These are phyloP conservation scores for Nectriaceae sp. DNA, from an alignment of 2,329 filamentous ascomycete species.

Conservation along the genomic window DNA sequence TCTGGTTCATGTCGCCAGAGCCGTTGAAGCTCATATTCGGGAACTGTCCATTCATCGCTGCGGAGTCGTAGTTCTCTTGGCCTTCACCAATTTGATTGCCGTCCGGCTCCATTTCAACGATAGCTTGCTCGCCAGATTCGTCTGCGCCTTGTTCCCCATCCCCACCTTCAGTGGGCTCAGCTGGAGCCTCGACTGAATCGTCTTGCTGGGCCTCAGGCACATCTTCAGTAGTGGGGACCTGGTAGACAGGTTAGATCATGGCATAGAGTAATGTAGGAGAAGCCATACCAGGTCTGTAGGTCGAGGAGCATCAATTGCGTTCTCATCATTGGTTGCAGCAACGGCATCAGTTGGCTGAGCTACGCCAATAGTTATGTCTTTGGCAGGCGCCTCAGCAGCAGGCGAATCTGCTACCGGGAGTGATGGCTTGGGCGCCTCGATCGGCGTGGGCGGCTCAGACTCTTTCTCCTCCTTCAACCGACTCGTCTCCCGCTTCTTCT, in stretches of 20 bases:
- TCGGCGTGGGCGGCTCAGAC: slow-evolving; percentile 41
- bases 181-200: slow-evolving; percentile 14
- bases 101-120: slow-evolving; percentile 21
- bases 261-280: neutral
- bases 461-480: slow-evolving; percentile 52
- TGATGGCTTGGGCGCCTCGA: slow-evolving; percentile 41
- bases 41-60: slow-evolving; percentile 49
- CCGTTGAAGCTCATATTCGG: slow-evolving; percentile 60
- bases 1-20: slow-evolving; percentile 70
- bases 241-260: slow-evolving; percentile 9
- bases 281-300: slow-evolving; percentile 18
- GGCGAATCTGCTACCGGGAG: slow-evolving; percentile 28
- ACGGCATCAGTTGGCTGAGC: slow-evolving; percentile 8
- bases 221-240: slow-evolving; percentile 15
- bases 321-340: slow-evolving; percentile 5
- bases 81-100: slow-evolving; percentile 33
- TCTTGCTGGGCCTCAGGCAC: slow-evolving; percentile 14
- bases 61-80: slow-evolving; percentile 36
- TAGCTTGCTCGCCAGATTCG: slow-evolving; percentile 19
- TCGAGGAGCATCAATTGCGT: slow-evolving; percentile 10
- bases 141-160: slow-evolving; percentile 19
- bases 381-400: slow-evolving; percentile 19
- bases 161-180: slow-evolving; percentile 11
- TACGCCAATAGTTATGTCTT: slow-evolving; percentile 8
- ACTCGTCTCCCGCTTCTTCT: slow-evolving; percentile 80